These are phyloP conservation scores for Trichosanthes cucumerina DNA, from an alignment of 306 rosid genomes.

Conservation along the genomic window DNA sequence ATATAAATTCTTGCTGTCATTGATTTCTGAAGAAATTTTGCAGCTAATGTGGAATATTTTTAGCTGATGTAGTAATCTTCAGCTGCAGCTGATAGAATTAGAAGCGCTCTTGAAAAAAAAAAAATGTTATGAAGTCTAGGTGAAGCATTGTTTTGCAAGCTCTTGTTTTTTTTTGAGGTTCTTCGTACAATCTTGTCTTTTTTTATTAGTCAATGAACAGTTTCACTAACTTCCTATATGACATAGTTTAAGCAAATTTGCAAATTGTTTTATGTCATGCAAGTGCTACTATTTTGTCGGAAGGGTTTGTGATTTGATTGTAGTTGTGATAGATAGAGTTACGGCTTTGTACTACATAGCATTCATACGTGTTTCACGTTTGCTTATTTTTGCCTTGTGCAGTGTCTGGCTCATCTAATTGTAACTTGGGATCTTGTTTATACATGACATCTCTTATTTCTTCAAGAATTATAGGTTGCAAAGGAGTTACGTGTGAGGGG, in stretches of 20 bases:
- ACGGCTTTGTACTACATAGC: neutral
- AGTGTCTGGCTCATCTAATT: neutral
- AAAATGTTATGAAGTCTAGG: neutral
- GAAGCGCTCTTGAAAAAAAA: neutral
- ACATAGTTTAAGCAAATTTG: neutral
- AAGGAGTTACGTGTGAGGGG: constrained; percentile 78
- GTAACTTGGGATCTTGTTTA: neutral
- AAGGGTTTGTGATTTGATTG: neutral
- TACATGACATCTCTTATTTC: neutral
- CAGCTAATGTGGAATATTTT: neutral
- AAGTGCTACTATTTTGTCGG: neutral
- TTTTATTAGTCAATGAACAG: neutral
- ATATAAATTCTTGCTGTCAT: neutral
- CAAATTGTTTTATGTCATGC: neutral
- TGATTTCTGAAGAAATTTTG: neutral
- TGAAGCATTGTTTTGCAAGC: neutral
- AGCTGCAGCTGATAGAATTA: neutral
- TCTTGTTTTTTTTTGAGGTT: neutral
- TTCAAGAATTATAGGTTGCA: constrained; percentile 53
- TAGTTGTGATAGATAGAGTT: neutral
- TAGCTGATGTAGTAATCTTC: neutral
- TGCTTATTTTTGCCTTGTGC: neutral
- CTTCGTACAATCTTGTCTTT: neutral
- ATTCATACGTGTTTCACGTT: neutral
- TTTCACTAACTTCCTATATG: neutral